A percentile compares a stretch with the other conserved stretches of the same genome.
Conservation (phyloP, 1,139 yeast species). For the Komagataea norvegica region DNA sequence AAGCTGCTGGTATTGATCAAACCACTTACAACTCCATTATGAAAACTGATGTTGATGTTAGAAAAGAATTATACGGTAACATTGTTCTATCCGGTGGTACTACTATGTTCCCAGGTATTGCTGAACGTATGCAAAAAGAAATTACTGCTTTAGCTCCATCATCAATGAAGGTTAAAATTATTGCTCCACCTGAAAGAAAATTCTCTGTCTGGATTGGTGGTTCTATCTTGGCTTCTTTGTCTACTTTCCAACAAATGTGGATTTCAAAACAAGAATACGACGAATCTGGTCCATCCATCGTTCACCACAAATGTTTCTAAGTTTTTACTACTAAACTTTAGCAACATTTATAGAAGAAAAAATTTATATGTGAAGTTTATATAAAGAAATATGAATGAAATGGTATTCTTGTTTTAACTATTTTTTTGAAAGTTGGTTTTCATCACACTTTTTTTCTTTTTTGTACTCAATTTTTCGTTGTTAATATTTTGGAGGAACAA, state of each 20-base stretch:
- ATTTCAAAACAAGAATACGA: conserved; percentile 99
- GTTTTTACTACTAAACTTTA: too few relatives aligned
- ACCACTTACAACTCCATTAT: conserved; percentile 98
- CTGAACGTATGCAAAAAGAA: conserved; percentile 99
- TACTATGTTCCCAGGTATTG: conserved; percentile 99
- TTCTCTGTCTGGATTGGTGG: conserved; percentile 99
- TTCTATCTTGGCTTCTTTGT: conserved; percentile 96
- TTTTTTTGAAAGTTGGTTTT: conserved; percentile 1
- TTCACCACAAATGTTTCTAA: conserved; percentile 99
- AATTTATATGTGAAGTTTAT: conserved; percentile 6
- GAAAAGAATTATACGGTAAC: conserved; percentile 98
- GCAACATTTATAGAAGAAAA: conserved; percentile 6
- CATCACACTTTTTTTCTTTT: too few relatives aligned
- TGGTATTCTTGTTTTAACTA: conserved; percentile 7
- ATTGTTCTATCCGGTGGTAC: conserved; percentile 99
- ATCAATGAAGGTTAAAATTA: conserved; percentile 98
- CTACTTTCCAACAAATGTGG: conserved; percentile 99
- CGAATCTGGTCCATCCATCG: conserved; percentile 99
- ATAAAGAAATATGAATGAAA: conserved; percentile 9
- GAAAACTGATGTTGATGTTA: conserved; percentile 98
- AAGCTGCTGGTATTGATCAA: conserved; percentile 99
- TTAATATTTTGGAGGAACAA: too few relatives aligned
- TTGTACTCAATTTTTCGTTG: too few relatives aligned
- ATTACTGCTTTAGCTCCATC: conserved; percentile 99
- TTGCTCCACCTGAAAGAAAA: conserved; percentile 99